Evolutionary conservation across 495 filamentous ascomycete genomes (phyloP).

Genomic region (Xylaria cubensis): DNA sequence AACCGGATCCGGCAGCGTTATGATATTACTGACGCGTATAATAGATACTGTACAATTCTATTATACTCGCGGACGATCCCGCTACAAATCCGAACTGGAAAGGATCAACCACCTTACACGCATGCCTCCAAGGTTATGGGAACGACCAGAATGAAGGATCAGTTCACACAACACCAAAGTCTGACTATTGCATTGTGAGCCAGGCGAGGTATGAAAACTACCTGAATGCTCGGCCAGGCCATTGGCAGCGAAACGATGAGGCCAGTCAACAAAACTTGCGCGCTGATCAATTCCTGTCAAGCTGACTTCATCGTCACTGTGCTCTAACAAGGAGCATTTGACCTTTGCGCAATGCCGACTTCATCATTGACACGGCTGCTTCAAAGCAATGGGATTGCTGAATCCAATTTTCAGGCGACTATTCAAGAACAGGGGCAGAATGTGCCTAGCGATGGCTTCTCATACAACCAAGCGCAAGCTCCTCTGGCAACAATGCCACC

Average conservation of each 20-base stretch:
- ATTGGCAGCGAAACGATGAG: conserved; percentile 17
- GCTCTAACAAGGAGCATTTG: not conserved
- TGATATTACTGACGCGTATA: not conserved
- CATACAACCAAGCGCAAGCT: conserved; percentile 10
- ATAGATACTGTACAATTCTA: not conserved
- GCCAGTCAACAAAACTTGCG: not conserved
- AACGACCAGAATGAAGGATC: not conserved
- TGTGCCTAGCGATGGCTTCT: not conserved
- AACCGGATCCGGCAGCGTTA: not conserved
- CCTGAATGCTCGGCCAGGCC: conserved; percentile 17
- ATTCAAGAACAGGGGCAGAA: conserved; percentile 10
- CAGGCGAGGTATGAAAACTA: not conserved
- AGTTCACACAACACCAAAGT: not conserved
- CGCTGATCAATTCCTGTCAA: not conserved
- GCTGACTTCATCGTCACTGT: not conserved
- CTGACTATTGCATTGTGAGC: not conserved
- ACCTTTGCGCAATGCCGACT: conserved; percentile 15
- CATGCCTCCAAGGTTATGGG: not conserved
- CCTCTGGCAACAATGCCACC: conserved; percentile 28
- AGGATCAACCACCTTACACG: conserved; percentile 11
- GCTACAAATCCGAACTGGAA: not conserved
- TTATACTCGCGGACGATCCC: conserved; percentile 1
- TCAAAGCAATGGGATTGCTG: conserved; percentile 14
- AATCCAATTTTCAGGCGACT: not conserved
- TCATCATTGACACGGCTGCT: conserved; percentile 24